Conservation (phyloP, 2,329 filamentous ascomycete species). For the Arthrinium phaeospermum region DNA sequence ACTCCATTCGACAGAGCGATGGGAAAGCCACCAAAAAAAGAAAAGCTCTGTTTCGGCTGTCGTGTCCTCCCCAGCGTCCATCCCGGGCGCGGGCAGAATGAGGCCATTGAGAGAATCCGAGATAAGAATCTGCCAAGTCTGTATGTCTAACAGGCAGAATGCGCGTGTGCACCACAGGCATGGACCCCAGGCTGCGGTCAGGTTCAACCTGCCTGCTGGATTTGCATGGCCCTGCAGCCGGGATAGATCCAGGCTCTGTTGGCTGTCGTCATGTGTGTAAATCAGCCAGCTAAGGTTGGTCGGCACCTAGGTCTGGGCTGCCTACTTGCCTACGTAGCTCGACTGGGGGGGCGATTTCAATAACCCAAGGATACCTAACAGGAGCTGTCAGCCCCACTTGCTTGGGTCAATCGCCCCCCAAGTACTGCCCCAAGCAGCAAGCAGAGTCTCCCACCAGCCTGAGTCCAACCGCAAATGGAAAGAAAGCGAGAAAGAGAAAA, state of each 20-base stretch:
- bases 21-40: slow-evolving; percentile 15
- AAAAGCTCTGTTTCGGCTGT: slow-evolving; percentile 15
- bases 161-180: not conserved
- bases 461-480: not conserved
- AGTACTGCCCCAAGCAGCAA: not conserved
- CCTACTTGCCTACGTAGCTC: not conserved
- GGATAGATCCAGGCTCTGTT: slow-evolving; percentile 11
- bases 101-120: not conserved
- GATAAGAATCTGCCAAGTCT: slow-evolving; percentile 12
- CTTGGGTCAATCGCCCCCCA: slow-evolving; percentile 2
- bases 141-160: slow-evolving; percentile 5
- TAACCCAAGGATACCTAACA: slow-evolving; percentile 13
- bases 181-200: not conserved
- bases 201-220: not conserved
- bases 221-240: not conserved
- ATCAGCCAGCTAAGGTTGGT: slow-evolving; percentile 6
- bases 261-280: slow-evolving; percentile 16
- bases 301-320: slow-evolving; percentile 7
- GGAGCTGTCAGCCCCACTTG: slow-evolving; percentile 14
- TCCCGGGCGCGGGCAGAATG: not conserved
- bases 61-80: slow-evolving; percentile 13
- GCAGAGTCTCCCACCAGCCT: not conserved
- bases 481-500: not conserved
- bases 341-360: slow-evolving; percentile 9
- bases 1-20: not conserved